These are phyloP conservation scores for Fraxinus ornus DNA, from an alignment of 305 asterid species.

Conservation along the genomic window DNA sequence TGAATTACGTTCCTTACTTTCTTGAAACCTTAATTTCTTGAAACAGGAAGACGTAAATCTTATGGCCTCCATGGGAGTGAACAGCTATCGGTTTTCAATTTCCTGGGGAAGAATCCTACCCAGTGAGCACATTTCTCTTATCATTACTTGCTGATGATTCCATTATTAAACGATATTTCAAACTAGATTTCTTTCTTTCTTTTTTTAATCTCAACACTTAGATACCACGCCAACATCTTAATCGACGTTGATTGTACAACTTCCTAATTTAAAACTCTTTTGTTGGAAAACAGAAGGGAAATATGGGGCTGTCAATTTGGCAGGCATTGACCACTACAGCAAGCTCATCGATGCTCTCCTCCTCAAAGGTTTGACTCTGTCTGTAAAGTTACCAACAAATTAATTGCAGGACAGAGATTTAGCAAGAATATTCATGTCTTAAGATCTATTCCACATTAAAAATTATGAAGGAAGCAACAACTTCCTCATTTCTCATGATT, in stretches of 20 bases:
- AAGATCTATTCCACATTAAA: background rate
- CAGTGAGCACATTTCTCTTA: conserved; percentile 27
- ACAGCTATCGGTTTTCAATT: conserved; percentile 54
- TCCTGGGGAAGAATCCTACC: conserved; percentile 69
- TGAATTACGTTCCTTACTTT: background rate
- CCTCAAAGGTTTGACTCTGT: conserved; percentile 16
- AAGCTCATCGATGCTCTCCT: conserved; percentile 23
- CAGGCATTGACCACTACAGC: conserved; percentile 30
- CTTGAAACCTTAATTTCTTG: background rate
- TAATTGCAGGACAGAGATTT: background rate
- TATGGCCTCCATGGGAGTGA: conserved; percentile 45
- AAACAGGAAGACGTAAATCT: conserved; percentile 46
- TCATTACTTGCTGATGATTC: background rate
- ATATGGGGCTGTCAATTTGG: conserved; percentile 23
- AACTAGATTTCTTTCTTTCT: too few species aligned
- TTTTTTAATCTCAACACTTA: background rate
- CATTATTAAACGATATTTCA: background rate
- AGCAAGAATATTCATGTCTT: background rate
- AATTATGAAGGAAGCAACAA: background rate
- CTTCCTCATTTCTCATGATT: background rate
- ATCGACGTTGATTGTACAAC: background rate
- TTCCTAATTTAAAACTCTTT: background rate
- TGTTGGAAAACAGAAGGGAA: conserved; percentile 23
- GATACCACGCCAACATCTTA: background rate
- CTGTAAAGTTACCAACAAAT: background rate